Base-by-base conservation (phyloP, 1,284 basidiomycete genomes). In the Peniophora sp. region DNA sequence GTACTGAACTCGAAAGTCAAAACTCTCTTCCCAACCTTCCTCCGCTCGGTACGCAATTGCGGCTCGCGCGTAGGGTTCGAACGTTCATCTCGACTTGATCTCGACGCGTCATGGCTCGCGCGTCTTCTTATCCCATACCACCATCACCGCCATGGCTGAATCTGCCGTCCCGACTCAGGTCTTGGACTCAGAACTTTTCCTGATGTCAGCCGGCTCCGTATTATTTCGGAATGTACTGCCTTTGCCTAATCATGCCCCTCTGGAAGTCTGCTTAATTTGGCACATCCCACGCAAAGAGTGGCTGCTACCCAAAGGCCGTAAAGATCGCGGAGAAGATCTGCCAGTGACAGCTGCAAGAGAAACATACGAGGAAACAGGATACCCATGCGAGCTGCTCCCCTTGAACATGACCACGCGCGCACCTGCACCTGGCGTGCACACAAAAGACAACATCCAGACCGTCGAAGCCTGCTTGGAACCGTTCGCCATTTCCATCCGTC, bases 291-390 rank as follows among this genome's bases (percentile, higher is more conserved):
- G 56, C 6, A 17, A 72, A 38, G 61, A 71, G 51, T 79, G 73
- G 70, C 57, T 78, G 3, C 71, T 83, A 12, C 77, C 79, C 23
- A 83, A 81, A 51, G 81, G 79, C 8, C 69, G 78, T 24, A 82
- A 83, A 57, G 79, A 82, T 58, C 62, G 66, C 45, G 74, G 73
- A 9, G 81, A 83, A 59, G 66, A 66, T 10, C 62, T 78, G 9
- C 68, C 73, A 44, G 57, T 57, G 2, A 68, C 79, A 0, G 79
- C 79, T 0, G 56, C 76, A 9, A 69, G 80, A 17, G 81, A 83
- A 61, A 79, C 78, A 0, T 75, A 70, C 58, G 80, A 82, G 57
- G 81, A 83, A 62, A 80, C 78, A 0, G 79, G 79, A 2, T 82
- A 75, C 58, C 62, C 59, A 2, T 81, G 79, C 58, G 57, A 61